Base-by-base conservation (phyloP, 2,329 filamentous ascomycete species). In the Bipolaris bicolor region DNA sequence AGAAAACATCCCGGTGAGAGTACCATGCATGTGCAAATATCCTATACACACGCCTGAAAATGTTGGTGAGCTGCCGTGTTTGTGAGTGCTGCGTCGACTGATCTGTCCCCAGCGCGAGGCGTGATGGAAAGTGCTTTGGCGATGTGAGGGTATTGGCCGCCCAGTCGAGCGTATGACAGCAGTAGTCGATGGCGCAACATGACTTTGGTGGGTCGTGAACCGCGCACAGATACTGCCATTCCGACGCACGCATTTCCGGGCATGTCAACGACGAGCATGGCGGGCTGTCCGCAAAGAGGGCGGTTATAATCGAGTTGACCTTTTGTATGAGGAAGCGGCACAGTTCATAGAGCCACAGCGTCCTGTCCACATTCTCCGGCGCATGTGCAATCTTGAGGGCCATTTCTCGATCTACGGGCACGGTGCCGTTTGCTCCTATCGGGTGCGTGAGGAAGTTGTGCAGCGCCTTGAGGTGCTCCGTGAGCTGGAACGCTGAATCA, bases 11-110 rank as follows among this genome's bases (percentile, higher is more conserved):
- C 44, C 93, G 87, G 76, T 99, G 95, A 78, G 97, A 92, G 76
- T 97, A 99, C 95, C 95, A 99, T 7, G 95, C 95, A 75, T 99
- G 95, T 45, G 95, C 95, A 74, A 98, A 99, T 77, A 99, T 98
- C 58, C 95, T 87, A 77, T 99, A 96, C 48, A 98, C 86, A 13
- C 95, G 86, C 54, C 95, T 86, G 78, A 99, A 98, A 55, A 99
- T 94, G 75, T 97, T 98, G 67, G 94, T 90, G 57, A 99, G 82
- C 75, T 96, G 94, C 76, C 92, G 91, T 58, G 90, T 82, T 54
- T 91, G 90, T 41, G 81, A 73, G 51, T 77, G 72, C 54, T 76
- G 70, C 11, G 70, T 71, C 22, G 66, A 67, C 60, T 70, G 69
- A 60, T 76, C 77, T 56, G 66, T 73, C 26, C 85, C 86, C 41